Base-by-base conservation (phyloP, 1,284 basidiomycete species). In the Ustilago nuda region DNA sequence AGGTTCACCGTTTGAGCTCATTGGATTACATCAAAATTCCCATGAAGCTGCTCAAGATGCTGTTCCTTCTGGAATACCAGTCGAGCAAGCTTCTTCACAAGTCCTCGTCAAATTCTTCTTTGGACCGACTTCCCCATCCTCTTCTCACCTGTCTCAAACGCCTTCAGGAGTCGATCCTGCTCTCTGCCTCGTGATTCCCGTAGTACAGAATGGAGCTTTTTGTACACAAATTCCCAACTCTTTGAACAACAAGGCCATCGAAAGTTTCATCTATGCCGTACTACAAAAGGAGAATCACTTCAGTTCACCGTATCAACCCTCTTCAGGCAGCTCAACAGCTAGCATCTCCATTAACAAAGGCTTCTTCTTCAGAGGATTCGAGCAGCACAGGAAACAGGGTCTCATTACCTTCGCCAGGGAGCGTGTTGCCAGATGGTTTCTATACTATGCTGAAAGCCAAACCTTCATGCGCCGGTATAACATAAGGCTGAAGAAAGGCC, bases 391-490 rank as follows among this genome's bases (percentile, higher is more conserved):
- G 30, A 41, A 60, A 41, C 52, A 59, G n/a, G 71, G 56, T 17
- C 12, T 72, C 19, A 56, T 72, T 36, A 72, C 71, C 0, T 72
- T 72, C 36, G 65, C 71, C 8, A 4, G 35, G 7, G 3, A 2
- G 3, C 17, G 8, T 8, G 65, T 72, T 17, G 71, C 32, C 12
- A n/a, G n/a, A 12, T 72, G 71, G 71, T 72, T 72, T 37, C 27
- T 67, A 13, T 3, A 19, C 1, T 32, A 48, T 33, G 61, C 71
- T 15, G 56, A 43, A 30, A 4, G 15, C n/a, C 61, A 63, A 15
- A 27, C 23, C 15, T 72, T 57, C 27, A 56, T 67, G 2, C 0
- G 0, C 0, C 55, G 36, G 8, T 11, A 73, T n/a, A 3, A 37
- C 7, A 57, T 73, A 23, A 43, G 23, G 2, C 9, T 73, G 8